Percentiles rank a stretch among this genome's conserved stretches.
phyloP scores from a whole-genome alignment of 768 basidiomycete species.

The Lyophyllum semitale region DNA sequence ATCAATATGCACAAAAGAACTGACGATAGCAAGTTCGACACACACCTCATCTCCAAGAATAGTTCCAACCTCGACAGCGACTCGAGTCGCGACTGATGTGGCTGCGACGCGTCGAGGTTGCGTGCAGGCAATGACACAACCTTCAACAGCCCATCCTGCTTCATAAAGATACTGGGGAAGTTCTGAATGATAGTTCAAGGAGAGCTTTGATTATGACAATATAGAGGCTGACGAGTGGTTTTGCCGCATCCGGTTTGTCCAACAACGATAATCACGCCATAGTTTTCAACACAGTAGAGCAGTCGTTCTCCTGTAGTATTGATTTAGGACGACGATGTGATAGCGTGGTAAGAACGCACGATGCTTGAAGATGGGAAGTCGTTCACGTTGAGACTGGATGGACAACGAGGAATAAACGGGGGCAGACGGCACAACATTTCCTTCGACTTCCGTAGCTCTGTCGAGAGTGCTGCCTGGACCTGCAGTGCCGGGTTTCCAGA shows the following conservation, averaged over 20 bases:
- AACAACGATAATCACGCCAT: slow-evolving; percentile 84
- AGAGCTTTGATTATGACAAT: slow-evolving; percentile 1
- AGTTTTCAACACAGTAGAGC: slow-evolving; percentile 80
- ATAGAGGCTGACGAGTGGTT: slow-evolving; percentile 78
- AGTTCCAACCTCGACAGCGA: slow-evolving; percentile 90
- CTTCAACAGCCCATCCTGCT: slow-evolving; percentile 87
- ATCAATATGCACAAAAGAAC: slow-evolving; percentile 11
- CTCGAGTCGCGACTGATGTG: slow-evolving; percentile 88
- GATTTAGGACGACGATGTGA: background rate
- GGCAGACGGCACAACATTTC: slow-evolving; percentile 66
- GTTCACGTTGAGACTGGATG: slow-evolving; percentile 75
- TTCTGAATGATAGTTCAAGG: slow-evolving; percentile 52
- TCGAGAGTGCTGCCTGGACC: slow-evolving; percentile 89
- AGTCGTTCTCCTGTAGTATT: slow-evolving; percentile 65
- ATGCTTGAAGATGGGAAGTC: slow-evolving; percentile 90
- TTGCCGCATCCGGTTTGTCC: slow-evolving; percentile 98
- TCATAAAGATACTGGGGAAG: slow-evolving; percentile 94
- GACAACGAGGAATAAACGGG: slow-evolving; percentile 55
- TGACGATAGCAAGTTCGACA: background rate
- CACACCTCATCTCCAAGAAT: slow-evolving; percentile 85
- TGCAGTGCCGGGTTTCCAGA: slow-evolving; percentile 89
- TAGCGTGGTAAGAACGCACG: slow-evolving; percentile 45
- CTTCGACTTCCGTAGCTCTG: slow-evolving; percentile 77
- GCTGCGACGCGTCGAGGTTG: slow-evolving; percentile 94
- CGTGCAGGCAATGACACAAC: slow-evolving; percentile 88